Conservation (phyloP, 352 stramenopile genomes). For the Pythium guiyangense region DNA sequence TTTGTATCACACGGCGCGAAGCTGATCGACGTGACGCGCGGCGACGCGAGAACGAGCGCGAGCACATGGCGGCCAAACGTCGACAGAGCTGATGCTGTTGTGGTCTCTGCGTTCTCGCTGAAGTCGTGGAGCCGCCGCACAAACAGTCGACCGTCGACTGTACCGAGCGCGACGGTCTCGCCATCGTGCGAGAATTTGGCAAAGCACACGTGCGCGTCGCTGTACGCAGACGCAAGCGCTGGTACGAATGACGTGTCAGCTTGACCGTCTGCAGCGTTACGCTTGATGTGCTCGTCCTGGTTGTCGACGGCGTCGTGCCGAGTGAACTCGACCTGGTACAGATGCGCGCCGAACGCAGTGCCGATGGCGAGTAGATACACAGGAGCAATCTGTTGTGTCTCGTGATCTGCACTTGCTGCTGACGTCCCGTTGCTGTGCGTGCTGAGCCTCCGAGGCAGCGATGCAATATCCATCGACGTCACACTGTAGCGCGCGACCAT, state of each 20-base stretch:
- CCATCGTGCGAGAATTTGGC: conserved; percentile 35
- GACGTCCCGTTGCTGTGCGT: background rate
- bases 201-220: conserved; percentile 31
- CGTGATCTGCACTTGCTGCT: no score
- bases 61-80: conserved; percentile 23
- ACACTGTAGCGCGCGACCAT: conserved; percentile 29
- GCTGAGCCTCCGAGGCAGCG: background rate
- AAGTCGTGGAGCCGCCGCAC: conserved; percentile 18
- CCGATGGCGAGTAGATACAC: conserved; percentile 22
- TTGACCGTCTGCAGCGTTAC: background rate
- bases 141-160: conserved; percentile 49
- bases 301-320: background rate
- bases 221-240: conserved; percentile 16
- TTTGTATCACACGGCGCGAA: conserved; percentile 29
- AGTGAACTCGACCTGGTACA: conserved; percentile 25
- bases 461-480: conserved; percentile 27
- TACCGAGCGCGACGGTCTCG: conserved; percentile 29
- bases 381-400: background rate
- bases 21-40: conserved; percentile 47
- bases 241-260: background rate
- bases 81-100: background rate
- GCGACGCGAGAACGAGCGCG: conserved; percentile 35
- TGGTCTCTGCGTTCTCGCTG: background rate
- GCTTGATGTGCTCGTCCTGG: background rate
- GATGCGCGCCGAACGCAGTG: conserved; percentile 26